phyloP scores from a whole-genome alignment of 2,329 filamentous ascomycete genomes.

The Fusarium goolgardi region DNA sequence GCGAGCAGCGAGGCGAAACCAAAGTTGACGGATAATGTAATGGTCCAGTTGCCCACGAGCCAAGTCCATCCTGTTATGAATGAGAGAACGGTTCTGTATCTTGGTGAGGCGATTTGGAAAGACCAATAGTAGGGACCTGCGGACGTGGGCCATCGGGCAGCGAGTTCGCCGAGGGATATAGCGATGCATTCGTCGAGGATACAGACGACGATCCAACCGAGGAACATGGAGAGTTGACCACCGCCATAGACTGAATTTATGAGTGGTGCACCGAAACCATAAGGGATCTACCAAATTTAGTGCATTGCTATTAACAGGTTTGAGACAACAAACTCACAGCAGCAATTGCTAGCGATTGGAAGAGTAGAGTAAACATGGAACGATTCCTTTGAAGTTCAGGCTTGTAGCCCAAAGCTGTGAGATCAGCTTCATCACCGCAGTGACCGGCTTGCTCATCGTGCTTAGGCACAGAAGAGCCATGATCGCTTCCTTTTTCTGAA shows the following conservation, averaged over 20 bases:
- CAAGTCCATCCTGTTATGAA: slow-evolving; percentile 82
- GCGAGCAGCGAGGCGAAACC: slow-evolving; percentile 75
- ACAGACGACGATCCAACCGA: slow-evolving; percentile 72
- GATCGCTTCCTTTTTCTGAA: slow-evolving; percentile 29
- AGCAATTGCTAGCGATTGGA: slow-evolving; percentile 47
- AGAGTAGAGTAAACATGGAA: slow-evolving; percentile 47
- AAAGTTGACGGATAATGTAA: slow-evolving; percentile 76
- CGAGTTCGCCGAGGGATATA: slow-evolving; percentile 77
- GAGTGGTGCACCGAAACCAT: slow-evolving; percentile 43
- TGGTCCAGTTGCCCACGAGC: slow-evolving; percentile 76
- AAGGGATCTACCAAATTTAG: slow-evolving; percentile 39
- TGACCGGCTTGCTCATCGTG: slow-evolving; percentile 5
- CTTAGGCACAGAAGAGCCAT: background rate
- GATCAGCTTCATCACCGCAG: slow-evolving; percentile 42
- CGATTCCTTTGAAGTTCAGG: slow-evolving; percentile 45
- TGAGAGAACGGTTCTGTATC: slow-evolving; percentile 71
- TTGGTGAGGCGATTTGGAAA: slow-evolving; percentile 70
- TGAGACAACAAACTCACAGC: slow-evolving; percentile 28
- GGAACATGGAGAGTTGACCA: slow-evolving; percentile 67
- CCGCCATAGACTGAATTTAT: slow-evolving; percentile 44
- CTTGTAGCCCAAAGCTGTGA: slow-evolving; percentile 62
- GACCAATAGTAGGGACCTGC: slow-evolving; percentile 80
- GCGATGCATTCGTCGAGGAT: slow-evolving; percentile 78
- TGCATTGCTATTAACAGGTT: rapidly evolving
- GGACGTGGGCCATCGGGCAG: slow-evolving; percentile 71